A percentile compares a stretch with the other conserved stretches of the same genome.
Evolutionary conservation across 2,329 filamentous ascomycete genomes (phyloP).

Genomic region (Ampelomyces quisqualis): DNA sequence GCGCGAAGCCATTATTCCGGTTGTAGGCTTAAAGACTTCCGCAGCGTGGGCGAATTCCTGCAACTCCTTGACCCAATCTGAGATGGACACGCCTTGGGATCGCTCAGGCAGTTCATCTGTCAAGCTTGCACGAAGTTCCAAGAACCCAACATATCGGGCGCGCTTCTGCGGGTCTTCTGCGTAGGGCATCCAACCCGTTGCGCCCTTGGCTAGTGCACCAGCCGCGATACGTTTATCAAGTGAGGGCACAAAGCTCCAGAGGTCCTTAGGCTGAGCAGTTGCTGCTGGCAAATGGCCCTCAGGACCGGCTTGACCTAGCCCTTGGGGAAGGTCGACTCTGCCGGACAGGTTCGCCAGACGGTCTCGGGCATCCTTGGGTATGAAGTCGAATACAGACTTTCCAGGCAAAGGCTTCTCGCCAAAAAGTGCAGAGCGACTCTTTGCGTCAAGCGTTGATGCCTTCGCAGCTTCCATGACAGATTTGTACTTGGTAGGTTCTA

Average conservation of each 20-base stretch:
- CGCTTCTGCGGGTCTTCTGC: constrained; percentile 78
- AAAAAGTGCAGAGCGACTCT: constrained; percentile 73
- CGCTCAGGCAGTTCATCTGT: constrained; percentile 60
- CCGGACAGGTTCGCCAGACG: constrained; percentile 75
- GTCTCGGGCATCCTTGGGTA: constrained; percentile 75
- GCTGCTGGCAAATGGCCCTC: constrained; percentile 64
- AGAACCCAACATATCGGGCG: constrained; percentile 75
- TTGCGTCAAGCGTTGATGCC: constrained; percentile 71
- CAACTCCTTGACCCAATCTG: constrained; percentile 80
- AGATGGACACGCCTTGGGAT: constrained; percentile 54
- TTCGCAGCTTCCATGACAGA: constrained; percentile 79
- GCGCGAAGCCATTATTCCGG: constrained; percentile 86
- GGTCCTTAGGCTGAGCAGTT: constrained; percentile 59
- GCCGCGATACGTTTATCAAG: constrained; percentile 47
- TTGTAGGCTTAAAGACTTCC: constrained; percentile 86
- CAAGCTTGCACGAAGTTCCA: constrained; percentile 70
- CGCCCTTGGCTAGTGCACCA: constrained; percentile 51
- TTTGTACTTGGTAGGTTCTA: constrained; percentile 47
- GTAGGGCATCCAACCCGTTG: constrained; percentile 76
- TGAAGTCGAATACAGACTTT: constrained; percentile 94
- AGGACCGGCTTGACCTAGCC: constrained; percentile 69
- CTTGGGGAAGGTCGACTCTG: constrained; percentile 73
- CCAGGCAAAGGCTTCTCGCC: constrained; percentile 80
- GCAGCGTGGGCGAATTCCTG: constrained; percentile 73
- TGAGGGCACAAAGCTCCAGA: constrained; percentile 51